Evolutionary conservation across 495 filamentous ascomycete species (phyloP), one percentile per base, ranked within the genome.

Genomic region (Hyaloscypha bicolor): DNA sequence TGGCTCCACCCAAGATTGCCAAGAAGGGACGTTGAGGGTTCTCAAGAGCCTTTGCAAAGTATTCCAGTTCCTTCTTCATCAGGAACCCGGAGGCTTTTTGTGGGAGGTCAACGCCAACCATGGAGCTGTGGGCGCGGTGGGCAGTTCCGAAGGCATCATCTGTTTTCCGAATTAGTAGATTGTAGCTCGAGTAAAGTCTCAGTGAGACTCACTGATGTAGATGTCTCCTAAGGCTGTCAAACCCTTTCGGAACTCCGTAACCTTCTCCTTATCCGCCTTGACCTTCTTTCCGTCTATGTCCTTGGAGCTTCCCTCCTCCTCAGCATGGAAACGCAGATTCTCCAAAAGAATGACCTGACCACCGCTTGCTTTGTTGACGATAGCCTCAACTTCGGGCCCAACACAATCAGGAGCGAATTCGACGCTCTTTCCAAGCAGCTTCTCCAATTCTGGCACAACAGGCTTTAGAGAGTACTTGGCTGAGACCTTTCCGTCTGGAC

Each of bases 31-130:
- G 88, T 82, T 94, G 83, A 45, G 95, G 95, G 71, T 85, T 86
- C 83, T 99, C 95, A 39, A 99, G 91, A 37, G 94, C 95, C 84
- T 97, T 87, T 64, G 95, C 95, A 78, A 99, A 99, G 88, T 98
- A 99, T 75, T 98, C 94, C 57, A 99, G 92, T 80, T 99, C 95
- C 85, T 98, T 99, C 91, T 99, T 99, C 82, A 99, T 91, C 72
- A 99, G 89, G 88, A 97, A 98, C 59, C 95, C 95, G 62, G 94
- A 90, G 6, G 95, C 95, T 83, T 94, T 97, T 78, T 97, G 92
- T 60, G 95, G 93, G 29, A 98, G 90, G 66, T 97, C 88, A 60
- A 97, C 84, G 73, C 95, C 95, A 74, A 99, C 95, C 95, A 99
- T 99, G 76, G 93, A 97, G 81, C 93, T 97, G 86, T 99, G 95